Conservation (phyloP, 495 filamentous ascomycete genomes). For the Neurospora tetraspora region DNA sequence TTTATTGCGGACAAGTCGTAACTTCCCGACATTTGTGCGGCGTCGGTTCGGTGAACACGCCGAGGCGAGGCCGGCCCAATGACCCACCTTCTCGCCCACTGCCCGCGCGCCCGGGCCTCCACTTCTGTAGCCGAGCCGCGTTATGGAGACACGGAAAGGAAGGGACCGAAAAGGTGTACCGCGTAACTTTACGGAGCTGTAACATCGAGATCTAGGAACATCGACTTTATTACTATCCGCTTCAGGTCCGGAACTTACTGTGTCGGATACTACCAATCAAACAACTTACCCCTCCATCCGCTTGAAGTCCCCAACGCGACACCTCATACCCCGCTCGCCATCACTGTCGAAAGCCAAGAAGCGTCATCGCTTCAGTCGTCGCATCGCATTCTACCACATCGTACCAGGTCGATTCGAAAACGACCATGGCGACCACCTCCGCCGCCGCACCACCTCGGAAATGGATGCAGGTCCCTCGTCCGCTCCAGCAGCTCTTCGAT, state of each 20-base stretch:
- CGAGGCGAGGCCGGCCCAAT: not conserved
- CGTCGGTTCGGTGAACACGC: not conserved
- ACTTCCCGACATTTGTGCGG: not conserved
- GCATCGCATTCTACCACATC: not conserved
- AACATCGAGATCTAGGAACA: not conserved
- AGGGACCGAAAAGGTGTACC: not conserved
- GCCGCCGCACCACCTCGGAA: not conserved
- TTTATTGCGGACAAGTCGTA: not conserved
- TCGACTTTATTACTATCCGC: not conserved
- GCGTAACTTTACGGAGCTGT: not conserved
- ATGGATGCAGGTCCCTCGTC: conserved; percentile 50
- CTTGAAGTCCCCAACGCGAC: not conserved
- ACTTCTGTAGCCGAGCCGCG: not conserved
- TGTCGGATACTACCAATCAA: not conserved
- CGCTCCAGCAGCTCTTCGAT: conserved; percentile 76
- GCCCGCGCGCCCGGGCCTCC: not conserved
- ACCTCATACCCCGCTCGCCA: not conserved
- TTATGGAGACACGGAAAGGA: not conserved
- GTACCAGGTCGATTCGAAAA: not conserved
- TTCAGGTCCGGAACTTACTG: not conserved
- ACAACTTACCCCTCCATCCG: not conserved
- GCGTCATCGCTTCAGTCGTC: not conserved
- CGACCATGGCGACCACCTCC: conserved; percentile 2
- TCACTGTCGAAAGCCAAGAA: not conserved
- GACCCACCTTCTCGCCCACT: not conserved